phyloP scores from a whole-genome alignment of 441 rosid species.

The Hura crepitans region DNA sequence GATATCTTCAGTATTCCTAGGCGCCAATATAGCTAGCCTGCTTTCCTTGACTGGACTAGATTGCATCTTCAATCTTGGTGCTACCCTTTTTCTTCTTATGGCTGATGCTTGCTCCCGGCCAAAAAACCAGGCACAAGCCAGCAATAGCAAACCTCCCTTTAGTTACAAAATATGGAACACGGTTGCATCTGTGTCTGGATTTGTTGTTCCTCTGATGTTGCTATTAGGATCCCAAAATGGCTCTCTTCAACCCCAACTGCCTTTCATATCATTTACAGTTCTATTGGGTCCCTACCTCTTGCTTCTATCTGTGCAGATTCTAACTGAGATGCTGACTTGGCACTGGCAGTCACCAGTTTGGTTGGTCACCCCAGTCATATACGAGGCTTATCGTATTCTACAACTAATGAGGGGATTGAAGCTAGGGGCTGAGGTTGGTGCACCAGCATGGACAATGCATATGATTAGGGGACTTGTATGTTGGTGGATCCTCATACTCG shows the following conservation, averaged over 20 bases:
- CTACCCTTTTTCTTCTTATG: slow-evolving; percentile 74
- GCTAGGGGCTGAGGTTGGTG: slow-evolving; percentile 63
- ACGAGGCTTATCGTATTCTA: slow-evolving; percentile 70
- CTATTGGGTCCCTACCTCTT: slow-evolving; percentile 76
- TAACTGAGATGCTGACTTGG: slow-evolving; percentile 86
- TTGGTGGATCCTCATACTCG: slow-evolving; percentile 90
- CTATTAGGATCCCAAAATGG: slow-evolving; percentile 61
- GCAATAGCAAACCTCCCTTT: slow-evolving; percentile 62
- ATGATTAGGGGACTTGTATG: slow-evolving; percentile 71
- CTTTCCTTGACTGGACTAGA: slow-evolving; percentile 85
- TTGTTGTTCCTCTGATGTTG: slow-evolving; percentile 49
- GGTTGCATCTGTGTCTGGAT: slow-evolving; percentile 57
- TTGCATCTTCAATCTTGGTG: slow-evolving; percentile 82
- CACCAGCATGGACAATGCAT: slow-evolving; percentile 77
- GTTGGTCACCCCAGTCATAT: slow-evolving; percentile 84
- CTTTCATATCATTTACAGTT: slow-evolving; percentile 58
- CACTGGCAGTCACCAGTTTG: slow-evolving; percentile 90
- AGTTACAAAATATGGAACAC: slow-evolving; percentile 81
- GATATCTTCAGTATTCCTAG: slow-evolving; percentile 68
- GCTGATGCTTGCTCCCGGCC: slow-evolving; percentile 77
- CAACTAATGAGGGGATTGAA: slow-evolving; percentile 87
- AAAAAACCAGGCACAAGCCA: slow-evolving; percentile 30
- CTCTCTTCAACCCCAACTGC: slow-evolving; percentile 58
- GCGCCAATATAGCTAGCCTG: slow-evolving; percentile 75
- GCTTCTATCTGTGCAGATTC: slow-evolving; percentile 66